Conservation (phyloP, 257 asterid species). For the Lithospermum erythrorhizon region DNA sequence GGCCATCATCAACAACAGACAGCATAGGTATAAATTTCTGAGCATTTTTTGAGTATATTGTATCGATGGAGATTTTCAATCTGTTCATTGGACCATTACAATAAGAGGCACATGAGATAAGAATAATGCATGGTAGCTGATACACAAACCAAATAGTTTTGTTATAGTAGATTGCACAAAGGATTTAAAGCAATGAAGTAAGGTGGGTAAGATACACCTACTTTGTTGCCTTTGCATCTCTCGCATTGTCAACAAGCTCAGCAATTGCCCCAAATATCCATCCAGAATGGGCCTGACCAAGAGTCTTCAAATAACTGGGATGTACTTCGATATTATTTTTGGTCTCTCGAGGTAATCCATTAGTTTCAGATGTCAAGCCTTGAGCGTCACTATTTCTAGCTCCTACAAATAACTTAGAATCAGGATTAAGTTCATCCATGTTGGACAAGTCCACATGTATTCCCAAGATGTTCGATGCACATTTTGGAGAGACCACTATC, state of each 20-base stretch:
- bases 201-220: constrained; percentile 18
- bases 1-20: constrained; percentile 62
- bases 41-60: constrained; percentile 30
- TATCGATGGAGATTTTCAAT: constrained; percentile 39
- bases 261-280: constrained; percentile 91
- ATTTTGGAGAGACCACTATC: background rate
- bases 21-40: constrained; percentile 57
- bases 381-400: constrained; percentile 22
- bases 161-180: too few relatives aligned
- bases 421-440: constrained; percentile 24
- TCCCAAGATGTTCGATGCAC: constrained; percentile 3
- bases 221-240: constrained; percentile 76
- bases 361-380: constrained; percentile 18
- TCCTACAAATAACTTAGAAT: constrained; percentile 13
- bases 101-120: constrained; percentile 9
- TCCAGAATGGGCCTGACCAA: constrained; percentile 74
- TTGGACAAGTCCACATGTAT: constrained; percentile 10
- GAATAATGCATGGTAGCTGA: constrained; percentile 5
- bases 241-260: constrained; percentile 72
- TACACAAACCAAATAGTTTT: background rate
- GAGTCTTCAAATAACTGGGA: constrained; percentile 66
- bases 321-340: constrained; percentile 46
- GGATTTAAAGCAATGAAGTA: background rate
- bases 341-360: constrained; percentile 18
- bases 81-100: constrained; percentile 24